These are phyloP conservation scores for Hanseniaspora nectarophila DNA, from an alignment of 805 yeast species.

Conservation along the genomic window DNA sequence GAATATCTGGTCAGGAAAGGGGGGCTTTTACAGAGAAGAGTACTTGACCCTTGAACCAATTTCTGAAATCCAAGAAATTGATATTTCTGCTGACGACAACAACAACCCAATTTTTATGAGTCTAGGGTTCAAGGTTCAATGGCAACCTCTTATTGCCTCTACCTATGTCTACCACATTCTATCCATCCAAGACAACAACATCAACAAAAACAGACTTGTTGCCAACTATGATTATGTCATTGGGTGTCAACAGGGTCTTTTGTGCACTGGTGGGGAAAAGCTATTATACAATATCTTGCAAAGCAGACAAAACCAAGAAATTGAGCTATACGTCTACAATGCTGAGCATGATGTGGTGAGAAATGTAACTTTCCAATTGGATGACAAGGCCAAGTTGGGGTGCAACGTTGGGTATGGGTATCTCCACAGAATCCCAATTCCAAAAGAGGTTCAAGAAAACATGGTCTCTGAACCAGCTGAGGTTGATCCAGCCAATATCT, in stretches of 20 bases:
- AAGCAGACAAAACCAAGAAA: slow-evolving; percentile 35
- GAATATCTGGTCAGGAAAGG: slow-evolving; percentile 79
- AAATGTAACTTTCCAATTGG: slow-evolving; percentile 73
- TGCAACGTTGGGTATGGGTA: slow-evolving; percentile 93
- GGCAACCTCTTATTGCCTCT: slow-evolving; percentile 63
- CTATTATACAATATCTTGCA: slow-evolving; percentile 55
- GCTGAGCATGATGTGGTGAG: slow-evolving; percentile 76
- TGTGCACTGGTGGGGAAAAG: slow-evolving; percentile 80
- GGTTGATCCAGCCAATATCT: background rate
- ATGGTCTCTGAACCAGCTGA: background rate
- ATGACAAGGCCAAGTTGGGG: slow-evolving; percentile 76
- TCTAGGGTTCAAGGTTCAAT: slow-evolving; percentile 59
- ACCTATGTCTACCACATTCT: slow-evolving; percentile 82
- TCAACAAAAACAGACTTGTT: slow-evolving; percentile 65
- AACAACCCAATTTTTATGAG: slow-evolving; percentile 31
- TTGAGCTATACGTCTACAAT: slow-evolving; percentile 67
- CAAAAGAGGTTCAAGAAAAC: slow-evolving; percentile 10
- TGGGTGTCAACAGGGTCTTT: slow-evolving; percentile 75
- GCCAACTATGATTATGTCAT: slow-evolving; percentile 81
- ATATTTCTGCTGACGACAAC: slow-evolving; percentile 21
- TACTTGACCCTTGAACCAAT: slow-evolving; percentile 26
- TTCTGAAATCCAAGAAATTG: slow-evolving; percentile 24
- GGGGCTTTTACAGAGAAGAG: slow-evolving; percentile 46
- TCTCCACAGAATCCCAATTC: slow-evolving; percentile 69
- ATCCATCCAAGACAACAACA: slow-evolving; percentile 52